Evolutionary conservation across 2,329 filamentous ascomycete species (phyloP), one percentile per base, ranked within the genome.

Genomic region (Diaporthe sp.): DNA sequence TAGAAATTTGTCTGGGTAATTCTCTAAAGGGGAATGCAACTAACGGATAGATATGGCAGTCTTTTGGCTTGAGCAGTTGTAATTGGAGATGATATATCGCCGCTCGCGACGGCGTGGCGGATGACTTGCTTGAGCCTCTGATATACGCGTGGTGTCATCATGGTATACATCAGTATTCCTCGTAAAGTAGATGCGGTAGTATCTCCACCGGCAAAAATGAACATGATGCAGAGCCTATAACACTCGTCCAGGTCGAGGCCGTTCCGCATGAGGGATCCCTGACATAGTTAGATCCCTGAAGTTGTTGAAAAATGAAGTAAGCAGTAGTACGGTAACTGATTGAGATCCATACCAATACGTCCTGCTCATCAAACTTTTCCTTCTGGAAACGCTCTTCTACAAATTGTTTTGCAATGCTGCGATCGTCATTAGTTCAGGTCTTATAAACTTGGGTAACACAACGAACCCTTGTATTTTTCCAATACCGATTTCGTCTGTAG

Each of bases 221-320:
- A 64, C 1, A 33, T 8, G 17, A 64, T 1, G 12, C 40, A 45
- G 25, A 30, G 40, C 10, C 40, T 64, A 15, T 64, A 64, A 15
- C 60, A 64, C 40, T 64, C 60, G 4, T 47, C 60, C 40, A 42
- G 3, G 12, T 22, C 40, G 2, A 64, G 60, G 6, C 40, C 40
- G 8, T 47, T 64, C 9, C 60, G 60, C 38, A 64, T 64, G 19
- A 64, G 30, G n/a, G 60, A 64, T 12, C 60, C 60, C 60, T 64
- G 7, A 13, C 8, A 1, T 22, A 4, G 3, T 61, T 35, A 40
- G 38, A 22, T 13, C 9, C 5, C 9, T 42, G 12, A 3, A 25
- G 6, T 10, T 28, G 8, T 17, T 2, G 10, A 40, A 9, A 13
- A 10, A 35, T 28, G 7, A 10, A 12, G 17, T 22, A 35, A 22